These are phyloP conservation scores for Paramecium sonneborni DNA, from an alignment of 73 alveolate species.

Conservation along the genomic window DNA sequence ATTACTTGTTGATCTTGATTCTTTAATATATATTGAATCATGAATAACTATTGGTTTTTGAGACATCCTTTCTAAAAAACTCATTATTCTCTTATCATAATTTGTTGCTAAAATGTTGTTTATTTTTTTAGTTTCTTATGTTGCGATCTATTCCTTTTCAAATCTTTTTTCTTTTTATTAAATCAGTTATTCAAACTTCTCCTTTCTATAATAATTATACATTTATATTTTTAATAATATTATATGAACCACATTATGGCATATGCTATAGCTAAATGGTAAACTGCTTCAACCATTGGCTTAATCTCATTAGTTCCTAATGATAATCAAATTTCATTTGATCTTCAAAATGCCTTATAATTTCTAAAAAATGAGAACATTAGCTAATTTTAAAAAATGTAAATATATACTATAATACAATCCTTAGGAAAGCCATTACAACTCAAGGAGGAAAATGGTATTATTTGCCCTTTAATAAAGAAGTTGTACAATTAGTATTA, in stretches of 20 bases:
- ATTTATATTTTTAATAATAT: background rate
- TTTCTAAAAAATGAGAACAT: background rate
- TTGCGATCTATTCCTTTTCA: background rate
- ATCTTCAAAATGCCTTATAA: background rate
- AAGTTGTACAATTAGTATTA: conserved; percentile 5
- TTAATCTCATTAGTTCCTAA: background rate
- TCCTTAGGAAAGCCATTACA: background rate
- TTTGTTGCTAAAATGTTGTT: background rate
- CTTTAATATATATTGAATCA: conserved; percentile 10
- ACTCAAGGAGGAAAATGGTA: conserved; percentile 40
- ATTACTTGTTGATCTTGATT: background rate
- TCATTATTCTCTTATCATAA: conserved; percentile 11
- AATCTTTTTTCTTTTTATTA: background rate
- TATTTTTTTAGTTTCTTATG: background rate
- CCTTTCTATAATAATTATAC: background rate
- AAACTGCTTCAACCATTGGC: background rate
- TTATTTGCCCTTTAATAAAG: conserved; percentile 34
- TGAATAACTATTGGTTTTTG: background rate
- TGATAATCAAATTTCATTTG: background rate
- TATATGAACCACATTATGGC: background rate
- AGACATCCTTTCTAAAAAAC: background rate
- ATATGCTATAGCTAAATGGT: background rate
- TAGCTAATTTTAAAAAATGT: conserved; percentile 5
- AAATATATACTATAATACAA: background rate
- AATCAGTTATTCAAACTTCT: background rate